Percentiles rank a stretch among this genome's conserved stretches.
These are phyloP conservation scores for Eragrostis tef DNA, from an alignment of 202 grass and related monocot species.

Conservation along the genomic window DNA sequence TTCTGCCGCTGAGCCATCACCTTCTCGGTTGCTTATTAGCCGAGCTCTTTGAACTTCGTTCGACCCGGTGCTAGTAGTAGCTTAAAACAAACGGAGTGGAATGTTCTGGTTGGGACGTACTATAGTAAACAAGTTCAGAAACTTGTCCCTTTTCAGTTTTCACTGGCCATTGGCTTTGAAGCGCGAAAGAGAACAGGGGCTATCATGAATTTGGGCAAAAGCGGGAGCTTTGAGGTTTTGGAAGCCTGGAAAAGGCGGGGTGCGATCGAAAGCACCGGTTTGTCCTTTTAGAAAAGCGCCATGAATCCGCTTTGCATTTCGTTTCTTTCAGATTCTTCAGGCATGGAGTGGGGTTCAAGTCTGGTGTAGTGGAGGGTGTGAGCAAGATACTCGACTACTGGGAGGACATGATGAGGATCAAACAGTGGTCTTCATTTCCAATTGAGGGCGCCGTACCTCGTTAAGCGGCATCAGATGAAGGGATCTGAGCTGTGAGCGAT, in stretches of 20 bases:
- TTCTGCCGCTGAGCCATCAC: slow-evolving; percentile 50
- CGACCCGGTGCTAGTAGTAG: background rate
- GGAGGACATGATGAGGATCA: slow-evolving; percentile 42
- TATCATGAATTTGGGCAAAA: slow-evolving; percentile 23
- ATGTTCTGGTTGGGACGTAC: background rate
- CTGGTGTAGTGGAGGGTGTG: slow-evolving; percentile 29
- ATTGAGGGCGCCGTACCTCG: slow-evolving; percentile 43
- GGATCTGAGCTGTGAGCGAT: slow-evolving; percentile 60
- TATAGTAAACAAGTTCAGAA: slow-evolving; percentile 17
- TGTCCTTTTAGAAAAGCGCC: slow-evolving; percentile 62
- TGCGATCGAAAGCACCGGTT: slow-evolving; percentile 43
- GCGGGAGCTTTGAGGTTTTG: slow-evolving; percentile 17
- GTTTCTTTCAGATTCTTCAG: background rate
- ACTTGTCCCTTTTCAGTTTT: slow-evolving; percentile 31
- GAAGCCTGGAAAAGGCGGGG: slow-evolving; percentile 37
- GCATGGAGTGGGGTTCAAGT: slow-evolving; percentile 36
- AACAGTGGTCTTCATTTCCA: slow-evolving; percentile 49
- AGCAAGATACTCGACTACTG: background rate
- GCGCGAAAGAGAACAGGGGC: slow-evolving; percentile 3
- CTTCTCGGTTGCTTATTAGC: slow-evolving; percentile 39
- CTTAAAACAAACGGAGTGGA: slow-evolving; percentile 25
- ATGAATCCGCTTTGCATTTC: slow-evolving; percentile 29
- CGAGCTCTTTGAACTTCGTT: background rate
- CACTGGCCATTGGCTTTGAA: slow-evolving; percentile 19
- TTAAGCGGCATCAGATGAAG: slow-evolving; percentile 47